phyloP scores from a whole-genome alignment of 2,329 filamentous ascomycete genomes.

The Thelonectria rubi region DNA sequence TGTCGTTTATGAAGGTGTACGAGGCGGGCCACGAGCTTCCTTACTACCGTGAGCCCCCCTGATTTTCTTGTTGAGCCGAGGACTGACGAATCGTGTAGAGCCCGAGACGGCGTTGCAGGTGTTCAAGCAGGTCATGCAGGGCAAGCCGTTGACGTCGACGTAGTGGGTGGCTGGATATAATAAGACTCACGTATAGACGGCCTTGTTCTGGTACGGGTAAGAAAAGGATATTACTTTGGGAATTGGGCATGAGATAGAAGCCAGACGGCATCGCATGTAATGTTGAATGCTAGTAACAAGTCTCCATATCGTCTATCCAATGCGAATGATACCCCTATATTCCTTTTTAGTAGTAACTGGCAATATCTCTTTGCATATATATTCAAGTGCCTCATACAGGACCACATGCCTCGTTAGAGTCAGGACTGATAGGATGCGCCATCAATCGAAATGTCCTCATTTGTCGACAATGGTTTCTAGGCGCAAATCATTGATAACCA shows the following conservation, averaged over 20 bases:
- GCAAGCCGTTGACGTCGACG: slow-evolving; percentile 32
- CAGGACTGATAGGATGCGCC: no score
- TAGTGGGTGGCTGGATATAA: slow-evolving; percentile 3
- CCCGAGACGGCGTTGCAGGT: slow-evolving; percentile 41
- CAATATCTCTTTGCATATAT: no score
- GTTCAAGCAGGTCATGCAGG: slow-evolving; percentile 42
- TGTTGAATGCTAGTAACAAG: background rate
- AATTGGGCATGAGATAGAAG: background rate
- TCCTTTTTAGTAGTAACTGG: no score
- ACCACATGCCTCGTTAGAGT: no score
- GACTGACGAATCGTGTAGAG: slow-evolving; percentile 20
- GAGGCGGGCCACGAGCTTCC: slow-evolving; percentile 67
- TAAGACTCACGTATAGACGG: background rate
- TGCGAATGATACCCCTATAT: no score
- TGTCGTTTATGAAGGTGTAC: slow-evolving; percentile 67
- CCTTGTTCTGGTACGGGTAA: background rate
- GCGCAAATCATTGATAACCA: slow-evolving; percentile 90
- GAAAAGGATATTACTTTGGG: no score
- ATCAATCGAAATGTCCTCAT: background rate
- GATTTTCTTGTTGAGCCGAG: background rate
- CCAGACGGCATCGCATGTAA: slow-evolving; percentile 1
- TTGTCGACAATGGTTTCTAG: slow-evolving; percentile 52
- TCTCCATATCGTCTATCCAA: no score
- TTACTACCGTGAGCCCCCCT: slow-evolving; percentile 48
- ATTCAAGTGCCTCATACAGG: no score